Evolutionary conservation across 768 basidiomycete species (phyloP).

Genomic region (Rickenella mellea): DNA sequence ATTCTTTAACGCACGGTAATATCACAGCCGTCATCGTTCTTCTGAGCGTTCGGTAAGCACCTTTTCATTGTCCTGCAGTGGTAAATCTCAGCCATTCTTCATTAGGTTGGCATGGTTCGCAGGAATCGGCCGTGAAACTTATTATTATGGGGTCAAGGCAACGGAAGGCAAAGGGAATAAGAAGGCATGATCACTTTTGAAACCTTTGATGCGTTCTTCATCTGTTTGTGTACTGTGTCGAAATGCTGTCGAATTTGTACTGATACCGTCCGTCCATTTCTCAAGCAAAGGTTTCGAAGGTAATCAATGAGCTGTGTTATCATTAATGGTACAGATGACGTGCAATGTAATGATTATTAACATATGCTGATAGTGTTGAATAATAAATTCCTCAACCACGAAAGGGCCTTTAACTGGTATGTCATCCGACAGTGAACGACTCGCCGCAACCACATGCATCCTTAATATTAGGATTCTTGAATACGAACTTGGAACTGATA

Average conservation of each 20-base stretch:
- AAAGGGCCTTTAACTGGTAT: neutral
- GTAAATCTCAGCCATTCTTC: slow-evolving; percentile 1
- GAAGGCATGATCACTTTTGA: neutral
- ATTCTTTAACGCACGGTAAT: slow-evolving; percentile 68
- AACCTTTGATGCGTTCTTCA: too few relatives aligned
- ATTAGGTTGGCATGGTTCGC: slow-evolving; percentile 45
- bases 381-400: neutral
- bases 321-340: slow-evolving; percentile 1
- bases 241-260: too few relatives aligned
- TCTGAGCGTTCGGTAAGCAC: slow-evolving; percentile 44
- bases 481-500: slow-evolving; percentile 66
- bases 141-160: slow-evolving; percentile 23
- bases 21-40: slow-evolving; percentile 54
- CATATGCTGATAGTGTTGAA: neutral
- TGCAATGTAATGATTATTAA: neutral
- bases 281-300: too few relatives aligned
- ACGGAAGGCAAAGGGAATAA: neutral
- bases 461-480: slow-evolving; percentile 89
- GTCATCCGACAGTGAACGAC: slow-evolving; percentile 57
- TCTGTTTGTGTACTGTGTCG: too few relatives aligned
- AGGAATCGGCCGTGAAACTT: slow-evolving; percentile 37
- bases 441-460: slow-evolving; percentile 95
- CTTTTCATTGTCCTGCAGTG: neutral
- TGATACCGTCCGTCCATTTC: too few relatives aligned
- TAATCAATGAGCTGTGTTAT: too few relatives aligned